Percentiles rank a stretch among this genome's conserved stretches.
Conservation (phyloP, 2,329 filamentous ascomycete genomes). For the Metarhizium robertsii region DNA sequence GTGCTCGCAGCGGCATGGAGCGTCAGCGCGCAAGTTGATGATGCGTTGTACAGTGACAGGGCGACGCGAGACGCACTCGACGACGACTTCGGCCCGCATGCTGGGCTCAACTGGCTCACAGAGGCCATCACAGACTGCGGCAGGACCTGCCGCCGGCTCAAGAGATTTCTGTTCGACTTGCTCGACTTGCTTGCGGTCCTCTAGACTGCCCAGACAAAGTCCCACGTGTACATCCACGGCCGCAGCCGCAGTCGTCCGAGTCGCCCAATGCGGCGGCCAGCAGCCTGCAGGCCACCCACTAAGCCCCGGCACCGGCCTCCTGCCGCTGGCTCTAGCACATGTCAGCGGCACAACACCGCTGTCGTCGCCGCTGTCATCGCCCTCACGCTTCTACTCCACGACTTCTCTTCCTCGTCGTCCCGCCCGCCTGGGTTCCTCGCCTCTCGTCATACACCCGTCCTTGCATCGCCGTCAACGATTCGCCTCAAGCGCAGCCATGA, state of each 20-base stretch:
- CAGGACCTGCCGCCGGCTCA: not conserved
- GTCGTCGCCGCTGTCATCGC: not conserved
- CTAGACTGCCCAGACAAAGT: not conserved
- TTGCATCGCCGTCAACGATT: conserved; percentile 21
- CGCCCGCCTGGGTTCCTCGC: not conserved
- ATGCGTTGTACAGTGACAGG: not conserved
- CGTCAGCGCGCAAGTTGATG: not conserved
- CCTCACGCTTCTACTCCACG: not conserved
- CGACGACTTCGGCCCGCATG: not conserved
- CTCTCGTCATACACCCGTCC: not conserved
- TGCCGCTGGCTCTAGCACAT: not conserved
- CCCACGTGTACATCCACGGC: not conserved
- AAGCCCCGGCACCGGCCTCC: conserved; percentile 3
- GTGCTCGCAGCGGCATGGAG: conserved; percentile 1
- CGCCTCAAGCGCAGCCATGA: conserved; percentile 56
- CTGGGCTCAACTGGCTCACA: not conserved
- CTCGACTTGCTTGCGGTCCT: too few species aligned
- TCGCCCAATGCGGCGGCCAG: not conserved
- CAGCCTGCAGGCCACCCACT: not conserved
- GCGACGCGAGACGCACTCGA: not conserved
- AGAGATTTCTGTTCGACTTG: not conserved
- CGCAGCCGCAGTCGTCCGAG: not conserved
- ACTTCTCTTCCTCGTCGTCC: not conserved
- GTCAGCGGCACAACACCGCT: not conserved
- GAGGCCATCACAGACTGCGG: not conserved